phyloP scores from a whole-genome alignment of 2,329 filamentous ascomycete genomes.

The Tolypocladium endophyticum region DNA sequence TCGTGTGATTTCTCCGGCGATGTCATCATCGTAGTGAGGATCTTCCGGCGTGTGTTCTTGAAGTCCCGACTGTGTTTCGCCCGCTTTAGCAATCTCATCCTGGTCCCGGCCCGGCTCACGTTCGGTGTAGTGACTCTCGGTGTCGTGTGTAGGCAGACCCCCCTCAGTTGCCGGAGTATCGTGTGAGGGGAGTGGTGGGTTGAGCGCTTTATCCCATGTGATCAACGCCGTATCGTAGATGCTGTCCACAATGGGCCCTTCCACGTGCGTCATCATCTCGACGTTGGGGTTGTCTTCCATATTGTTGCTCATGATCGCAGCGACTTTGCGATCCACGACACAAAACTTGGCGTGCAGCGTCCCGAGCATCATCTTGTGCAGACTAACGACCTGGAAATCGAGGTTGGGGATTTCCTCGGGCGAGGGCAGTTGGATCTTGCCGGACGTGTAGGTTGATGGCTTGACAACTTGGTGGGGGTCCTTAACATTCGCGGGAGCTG shows the following conservation, averaged over 20 bases:
- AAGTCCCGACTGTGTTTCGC: conserved; percentile 14
- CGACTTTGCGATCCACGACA: conserved; percentile 63
- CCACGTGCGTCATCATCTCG: conserved; percentile 70
- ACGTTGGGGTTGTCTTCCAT: conserved; percentile 70
- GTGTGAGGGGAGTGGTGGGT: conserved; percentile 5
- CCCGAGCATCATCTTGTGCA: conserved; percentile 58
- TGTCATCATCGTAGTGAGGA: conserved; percentile 53
- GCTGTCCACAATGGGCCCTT: conserved; percentile 66
- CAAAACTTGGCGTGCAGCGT: conserved; percentile 74
- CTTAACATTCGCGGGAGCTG: conserved; percentile 50
- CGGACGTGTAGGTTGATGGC: conserved; percentile 46
- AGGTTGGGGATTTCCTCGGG: conserved; percentile 59
- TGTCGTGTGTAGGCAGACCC: background rate
- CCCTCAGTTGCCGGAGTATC: background rate
- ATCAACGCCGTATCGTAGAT: conserved; percentile 66
- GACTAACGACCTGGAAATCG: conserved; percentile 63
- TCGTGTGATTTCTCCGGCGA: conserved; percentile 50
- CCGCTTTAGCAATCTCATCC: background rate
- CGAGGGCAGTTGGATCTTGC: conserved; percentile 48
- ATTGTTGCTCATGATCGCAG: conserved; percentile 66
- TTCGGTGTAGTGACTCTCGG: background rate
- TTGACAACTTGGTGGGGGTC: conserved; percentile 55
- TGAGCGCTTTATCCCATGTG: conserved; percentile 56
- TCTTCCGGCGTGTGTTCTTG: conserved; percentile 47
- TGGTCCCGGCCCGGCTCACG: background rate